Evolutionary conservation across 2,329 filamentous ascomycete genomes (phyloP), one percentile per base, ranked within the genome.

Genomic region (Pestalotiopsis fici): DNA sequence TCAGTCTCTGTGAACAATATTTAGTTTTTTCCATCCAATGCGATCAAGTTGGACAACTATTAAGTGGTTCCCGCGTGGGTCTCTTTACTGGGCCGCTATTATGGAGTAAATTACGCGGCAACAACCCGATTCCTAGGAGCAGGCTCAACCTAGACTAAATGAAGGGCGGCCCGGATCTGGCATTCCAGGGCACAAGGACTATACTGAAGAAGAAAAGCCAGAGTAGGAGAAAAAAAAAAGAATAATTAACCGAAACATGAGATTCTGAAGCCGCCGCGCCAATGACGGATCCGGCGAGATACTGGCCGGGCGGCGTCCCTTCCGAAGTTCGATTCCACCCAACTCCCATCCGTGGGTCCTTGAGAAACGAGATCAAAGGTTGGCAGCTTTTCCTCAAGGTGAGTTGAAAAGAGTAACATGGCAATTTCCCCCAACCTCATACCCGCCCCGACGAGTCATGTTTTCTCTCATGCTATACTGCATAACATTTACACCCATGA

Each of bases 241-340:
- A 9, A n/a, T n/a, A 35, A 35, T 35, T 35, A 35, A 6, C 6
- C 31, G 31, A 35, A 50, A n/a, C 43, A 50, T 50, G 43, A 50
- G 18, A 50, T 50, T 21, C 43, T 50, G 43, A 50, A 50, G 43
- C 43, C 18, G 43, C 18, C 21, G 31, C 31, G 31, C 31, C 31
- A 35, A 60, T 60, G 57, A 31, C 31, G n/a, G 28, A 60, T 37
- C 28, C 57, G n/a, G 28, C 57, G 27, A 60, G 57, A 37, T 60
- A 60, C 57, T 60, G 57, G 57, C 57, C 57, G n/a, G 57, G 57
- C 31, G 57, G 57, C 27, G 31, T 60, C 25, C 57, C 57, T 13
- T 27, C 27, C 15, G 31, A 60, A 21, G 28, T 60, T n/a, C 25
- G 28, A 13, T 60, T 60, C 27, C 27, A 60, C 27, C 57, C 57